Evolutionary conservation across 176 grass and related monocot species (phyloP), one percentile per base, ranked within the genome.

Genomic region (Leersia perrieri): DNA sequence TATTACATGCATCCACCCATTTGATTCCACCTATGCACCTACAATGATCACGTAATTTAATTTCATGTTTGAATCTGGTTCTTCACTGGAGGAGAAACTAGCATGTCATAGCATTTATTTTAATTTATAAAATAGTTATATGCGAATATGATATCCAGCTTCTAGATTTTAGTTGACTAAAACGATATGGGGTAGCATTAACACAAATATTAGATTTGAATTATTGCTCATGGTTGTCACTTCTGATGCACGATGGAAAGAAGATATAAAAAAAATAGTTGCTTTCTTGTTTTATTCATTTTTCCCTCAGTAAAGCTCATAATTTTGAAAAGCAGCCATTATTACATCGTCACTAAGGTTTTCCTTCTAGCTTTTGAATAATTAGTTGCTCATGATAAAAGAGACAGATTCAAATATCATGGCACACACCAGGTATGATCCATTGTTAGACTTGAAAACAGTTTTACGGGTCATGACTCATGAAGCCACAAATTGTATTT

Each of bases 1-100:
- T 55, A 32, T 65, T 14, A 13, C 27, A 3, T 7, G 20, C 22
- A 82, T 87, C 40, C 14, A 51, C 6, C 8, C 57, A 64, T 40
- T 60, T 51, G 9, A 74, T 66, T 68, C 39, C 51, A 30, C 26
- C 2, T 34, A 38, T 30, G 40, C 5, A 26, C 20, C 0, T 68
- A 42, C 18, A 33, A 73, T 33, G 65, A 73, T 66, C 3, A 26
- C 22, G 35, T 44, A 71, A 72, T n/a, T n/a, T n/a, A n/a, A 16
- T 63, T 51, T 18, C 67, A 53, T 64, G 66, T 64, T 78, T 79
- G 25, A 72, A 64, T 47, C 33, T 80, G 34, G 69, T 40, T 33
- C 42, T 4, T 66, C 55, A 27, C 39, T 84, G 5, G 29, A 41
- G 75, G 26, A 72, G n/a, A 40, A 33, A 36, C 32, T 73, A 33